These are phyloP conservation scores for Taiozyma sp. DNA, from an alignment of 1,139 yeast genomes.

Conservation along the genomic window DNA sequence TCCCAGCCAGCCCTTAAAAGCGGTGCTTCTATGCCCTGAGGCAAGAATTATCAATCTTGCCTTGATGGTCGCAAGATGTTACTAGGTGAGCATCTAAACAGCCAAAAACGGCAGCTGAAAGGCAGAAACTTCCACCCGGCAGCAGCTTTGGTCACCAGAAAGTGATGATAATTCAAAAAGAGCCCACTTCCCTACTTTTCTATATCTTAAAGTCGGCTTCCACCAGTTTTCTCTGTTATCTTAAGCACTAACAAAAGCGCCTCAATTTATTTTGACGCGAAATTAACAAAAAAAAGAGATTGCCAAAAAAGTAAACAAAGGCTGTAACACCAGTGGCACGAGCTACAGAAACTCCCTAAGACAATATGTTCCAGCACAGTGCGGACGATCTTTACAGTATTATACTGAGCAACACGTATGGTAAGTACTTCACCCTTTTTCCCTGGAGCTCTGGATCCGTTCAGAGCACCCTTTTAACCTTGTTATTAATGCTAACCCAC, in stretches of 20 bases:
- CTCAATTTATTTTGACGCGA: not conserved
- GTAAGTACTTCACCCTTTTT: slow-evolving; percentile 6
- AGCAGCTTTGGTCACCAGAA: not conserved
- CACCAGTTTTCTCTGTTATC: not conserved
- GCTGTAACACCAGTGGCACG: slow-evolving; percentile 1
- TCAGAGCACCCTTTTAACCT: not conserved
- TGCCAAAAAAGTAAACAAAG: slow-evolving; percentile 2
- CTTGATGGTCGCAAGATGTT: not conserved
- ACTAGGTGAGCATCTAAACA: not conserved
- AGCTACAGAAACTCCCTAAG: not conserved
- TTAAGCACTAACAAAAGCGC: not conserved
- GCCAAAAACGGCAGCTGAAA: not conserved
- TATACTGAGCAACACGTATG: slow-evolving; percentile 8
- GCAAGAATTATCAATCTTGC: not conserved
- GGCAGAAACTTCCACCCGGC: not conserved
- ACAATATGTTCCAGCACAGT: slow-evolving; percentile 13
- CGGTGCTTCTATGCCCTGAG: not conserved
- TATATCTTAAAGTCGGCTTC: not conserved
- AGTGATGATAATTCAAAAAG: not conserved
- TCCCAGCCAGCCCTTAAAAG: slow-evolving; percentile 1
- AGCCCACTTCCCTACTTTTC: not conserved
- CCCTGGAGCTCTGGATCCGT: not conserved
- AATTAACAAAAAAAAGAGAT: not conserved
- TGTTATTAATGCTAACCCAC: slow-evolving; percentile 4
- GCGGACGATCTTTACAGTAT: slow-evolving; percentile 13